phyloP scores from a whole-genome alignment of 306 rosid species.

The Gynostemma pentaphyllum region DNA sequence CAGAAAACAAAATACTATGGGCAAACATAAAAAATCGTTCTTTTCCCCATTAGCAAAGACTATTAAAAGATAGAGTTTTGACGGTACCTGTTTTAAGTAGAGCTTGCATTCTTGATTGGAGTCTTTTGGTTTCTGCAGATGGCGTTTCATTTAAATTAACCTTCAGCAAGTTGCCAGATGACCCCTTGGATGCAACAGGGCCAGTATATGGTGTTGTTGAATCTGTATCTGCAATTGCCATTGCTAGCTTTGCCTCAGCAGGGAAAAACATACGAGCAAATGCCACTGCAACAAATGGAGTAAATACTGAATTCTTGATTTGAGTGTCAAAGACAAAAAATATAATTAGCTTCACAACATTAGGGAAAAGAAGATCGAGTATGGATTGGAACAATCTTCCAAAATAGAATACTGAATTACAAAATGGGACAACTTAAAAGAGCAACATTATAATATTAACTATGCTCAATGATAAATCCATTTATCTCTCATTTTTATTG shows the following conservation, averaged over 20 bases:
- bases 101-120: slow-evolving; percentile 44
- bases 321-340: not conserved
- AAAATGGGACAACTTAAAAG: too few species aligned
- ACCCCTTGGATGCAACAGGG: slow-evolving; percentile 21
- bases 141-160: slow-evolving; percentile 87
- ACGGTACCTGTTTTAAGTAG: slow-evolving; percentile 68
- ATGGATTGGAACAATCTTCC: not conserved
- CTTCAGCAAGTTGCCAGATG: slow-evolving; percentile 45
- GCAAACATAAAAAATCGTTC: not conserved
- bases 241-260: slow-evolving; percentile 76
- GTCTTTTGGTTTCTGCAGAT: slow-evolving; percentile 38
- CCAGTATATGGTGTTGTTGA: slow-evolving; percentile 19
- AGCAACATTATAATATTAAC: too few species aligned
- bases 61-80: not conserved
- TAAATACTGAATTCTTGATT: slow-evolving; percentile 1
- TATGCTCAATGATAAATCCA: too few species aligned
- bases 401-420: too few species aligned
- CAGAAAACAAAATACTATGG: not conserved
- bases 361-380: not conserved
- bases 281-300: slow-evolving; percentile 44
- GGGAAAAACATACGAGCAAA: slow-evolving; percentile 68
- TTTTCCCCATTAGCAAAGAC: not conserved
- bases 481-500: not conserved
- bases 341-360: not conserved
- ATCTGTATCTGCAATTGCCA: slow-evolving; percentile 60